Evolutionary conservation across 208 protist genomes (phyloP), one percentile per base, ranked within the genome.

Genomic region (Leishmania arabica): DNA sequence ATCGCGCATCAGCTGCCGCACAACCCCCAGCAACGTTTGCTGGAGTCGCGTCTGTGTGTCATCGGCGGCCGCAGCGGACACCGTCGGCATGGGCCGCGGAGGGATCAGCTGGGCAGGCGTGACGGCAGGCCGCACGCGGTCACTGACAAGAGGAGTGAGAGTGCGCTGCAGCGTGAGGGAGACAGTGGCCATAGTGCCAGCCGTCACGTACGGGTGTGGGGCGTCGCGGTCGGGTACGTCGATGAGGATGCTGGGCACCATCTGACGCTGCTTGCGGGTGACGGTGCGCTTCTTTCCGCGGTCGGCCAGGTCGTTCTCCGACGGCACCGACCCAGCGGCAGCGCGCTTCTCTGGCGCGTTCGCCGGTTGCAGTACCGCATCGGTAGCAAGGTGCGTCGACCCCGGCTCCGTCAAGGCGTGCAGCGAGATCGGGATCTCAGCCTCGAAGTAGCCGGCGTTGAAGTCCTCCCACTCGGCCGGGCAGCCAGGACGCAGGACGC

Each of bases 381-480:
- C 68, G n/a, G 82, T 86, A 40, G 42, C 72, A 1, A 94, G 56
- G 58, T 84, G 73, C 15, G 86, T 85, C 47, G 93, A 90, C 15
- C 95, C 95, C 0, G 95, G 95, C 81, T 92, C 91, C 11, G 82
- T 51, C 42, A 98, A 75, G 27, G 81, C 72, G 7, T 78, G 34
- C 40, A 98, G 83, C 31, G 82, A 62, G 15, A 98, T 66, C 17
- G 85, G 87, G 21, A 95, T 91, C 51, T 80, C 80, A 15, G 91
- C 92, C 75, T 89, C 84, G 77, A 90, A 98, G 81, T 92, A 92
- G 60, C 62, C 78, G 37, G 94, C 92, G 79, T 95, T 94, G 49
- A 88, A 64, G 84, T 98, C 95, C 74, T 95, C 93, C 95, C 95
- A 98, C 27, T 98, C 93, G 2, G 88, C 65, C 56, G 93, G 92